phyloP scores from a whole-genome alignment of 257 asterid species.

The Ilex asprella region DNA sequence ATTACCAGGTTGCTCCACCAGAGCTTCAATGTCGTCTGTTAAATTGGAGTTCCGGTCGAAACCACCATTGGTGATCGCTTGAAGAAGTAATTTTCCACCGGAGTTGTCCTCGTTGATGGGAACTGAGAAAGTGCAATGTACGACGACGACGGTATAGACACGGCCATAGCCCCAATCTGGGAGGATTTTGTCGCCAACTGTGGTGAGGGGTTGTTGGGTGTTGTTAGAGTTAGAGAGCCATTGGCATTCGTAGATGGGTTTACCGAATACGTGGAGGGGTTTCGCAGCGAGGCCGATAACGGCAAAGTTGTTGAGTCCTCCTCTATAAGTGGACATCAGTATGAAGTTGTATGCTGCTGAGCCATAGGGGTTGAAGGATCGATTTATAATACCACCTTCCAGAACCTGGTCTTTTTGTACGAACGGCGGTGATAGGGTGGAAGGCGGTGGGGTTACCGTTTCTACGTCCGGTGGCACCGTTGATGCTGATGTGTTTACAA shows the following conservation, averaged over 20 bases:
- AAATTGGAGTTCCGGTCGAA: constrained; percentile 24
- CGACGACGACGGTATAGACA: constrained; percentile 68
- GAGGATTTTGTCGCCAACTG: constrained; percentile 30
- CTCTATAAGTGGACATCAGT: constrained; percentile 50
- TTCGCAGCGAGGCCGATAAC: constrained; percentile 41
- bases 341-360: constrained; percentile 41
- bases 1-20: constrained; percentile 26
- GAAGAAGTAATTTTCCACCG: constrained; percentile 53
- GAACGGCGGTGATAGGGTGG: not conserved
- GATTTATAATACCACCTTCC: constrained; percentile 26
- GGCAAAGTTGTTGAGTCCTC: constrained; percentile 41
- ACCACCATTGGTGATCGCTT: constrained; percentile 47
- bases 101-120: constrained; percentile 18
- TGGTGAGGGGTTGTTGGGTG: constrained; percentile 6
- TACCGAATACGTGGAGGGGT: constrained; percentile 39
- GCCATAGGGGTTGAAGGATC: constrained; percentile 41
- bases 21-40: constrained; percentile 43
- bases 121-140: constrained; percentile 56
- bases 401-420: constrained; percentile 6
- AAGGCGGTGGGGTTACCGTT: not conserved
- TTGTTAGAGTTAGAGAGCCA: constrained; percentile 22
- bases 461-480: too few species aligned
- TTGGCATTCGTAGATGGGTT: constrained; percentile 34
- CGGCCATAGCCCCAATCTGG: constrained; percentile 93
- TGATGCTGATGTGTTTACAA: too few species aligned